Conservation (phyloP, 495 filamentous ascomycete species). For the Podospora appendiculata region DNA sequence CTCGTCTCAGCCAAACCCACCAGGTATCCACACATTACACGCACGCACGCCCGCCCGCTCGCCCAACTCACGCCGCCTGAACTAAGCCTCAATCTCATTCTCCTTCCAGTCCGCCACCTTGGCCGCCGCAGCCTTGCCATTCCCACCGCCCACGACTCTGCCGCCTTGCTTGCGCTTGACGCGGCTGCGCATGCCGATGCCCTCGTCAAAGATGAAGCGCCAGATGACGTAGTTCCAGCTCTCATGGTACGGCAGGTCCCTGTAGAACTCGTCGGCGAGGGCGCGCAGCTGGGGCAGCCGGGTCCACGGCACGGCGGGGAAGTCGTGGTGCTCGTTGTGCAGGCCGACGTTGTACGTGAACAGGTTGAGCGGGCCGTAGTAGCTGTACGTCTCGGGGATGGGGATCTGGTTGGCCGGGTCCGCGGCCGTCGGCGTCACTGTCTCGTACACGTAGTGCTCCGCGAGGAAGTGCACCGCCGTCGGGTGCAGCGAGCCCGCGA, state of each 20-base stretch:
- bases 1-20: too few species aligned
- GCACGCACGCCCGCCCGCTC: background rate
- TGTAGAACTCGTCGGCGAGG: slow-evolving; percentile 91
- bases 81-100: slow-evolving; percentile 46
- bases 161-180: slow-evolving; percentile 85
- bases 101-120: slow-evolving; percentile 36
- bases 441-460: slow-evolving; percentile 96
- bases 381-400: slow-evolving; percentile 92
- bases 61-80: background rate
- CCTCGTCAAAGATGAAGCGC: slow-evolving; percentile 85
- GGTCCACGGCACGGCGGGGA: slow-evolving; percentile 95
- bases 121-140: background rate
- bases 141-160: slow-evolving; percentile 47
- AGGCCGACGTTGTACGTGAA: slow-evolving; percentile 94
- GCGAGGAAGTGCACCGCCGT: slow-evolving; percentile 98
- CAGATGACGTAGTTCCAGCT: slow-evolving; percentile 93
- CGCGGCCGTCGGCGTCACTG: slow-evolving; percentile 48
- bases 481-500: slow-evolving; percentile 89
- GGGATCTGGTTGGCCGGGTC: slow-evolving; percentile 52
- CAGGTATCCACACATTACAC: background rate
- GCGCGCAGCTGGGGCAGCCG: slow-evolving; percentile 62
- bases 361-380: slow-evolving; percentile 89
- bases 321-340: slow-evolving; percentile 99
- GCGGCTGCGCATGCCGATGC: slow-evolving; percentile 81
- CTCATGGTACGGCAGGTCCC: slow-evolving; percentile 72